Evolutionary conservation across 805 yeast species (phyloP), one percentile per base, ranked within the genome.

Genomic region (Monosporozyma unispora): DNA sequence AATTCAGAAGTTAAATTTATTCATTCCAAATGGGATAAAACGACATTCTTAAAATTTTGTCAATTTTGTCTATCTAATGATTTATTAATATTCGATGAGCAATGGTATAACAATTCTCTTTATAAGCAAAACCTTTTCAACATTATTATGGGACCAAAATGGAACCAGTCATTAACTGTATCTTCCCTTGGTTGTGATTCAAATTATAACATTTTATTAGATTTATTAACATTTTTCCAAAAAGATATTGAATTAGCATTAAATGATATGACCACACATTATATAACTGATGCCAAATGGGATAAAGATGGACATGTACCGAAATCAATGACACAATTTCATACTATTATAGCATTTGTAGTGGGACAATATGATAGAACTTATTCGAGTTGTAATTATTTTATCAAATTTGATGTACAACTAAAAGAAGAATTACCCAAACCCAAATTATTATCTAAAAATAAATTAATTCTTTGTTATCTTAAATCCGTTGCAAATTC

Each of bases 191-290:
- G 27, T 39, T 14, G 22, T 12, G 27, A 45, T 14, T n/a, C 37
- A n/a, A 19, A 46, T n/a, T 52, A 52, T 29, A 49, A 54, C 41
- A 27, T 59, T 29, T 45, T 54, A 12, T 10, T 57, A 21, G 50
- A 46, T 22, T 59, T 57, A 11, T 21, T 52, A 18, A 37, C 28
- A 5, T 37, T 31, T 22, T 43, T 52, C 39, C 44, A 39, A 29
- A 49, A 48, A 23, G 19, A 18, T 4, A 40, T 48, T 9, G 42
- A 39, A 21, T 3, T 11, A 4, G 22, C n/a, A 21, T 11, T 39
- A 12, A 21, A 21, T 21, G 3, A 3, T 39, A 21, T 39, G n/a
- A 19, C 42, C 4, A 39, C 16, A 21, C 42, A 18, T 18, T 35
- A 18, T 18, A 4, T 18, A 9, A 35, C 21, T 9, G 39, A 35